Conservation (phyloP, 2,329 filamentous ascomycete species). For the Didymella sp. region DNA sequence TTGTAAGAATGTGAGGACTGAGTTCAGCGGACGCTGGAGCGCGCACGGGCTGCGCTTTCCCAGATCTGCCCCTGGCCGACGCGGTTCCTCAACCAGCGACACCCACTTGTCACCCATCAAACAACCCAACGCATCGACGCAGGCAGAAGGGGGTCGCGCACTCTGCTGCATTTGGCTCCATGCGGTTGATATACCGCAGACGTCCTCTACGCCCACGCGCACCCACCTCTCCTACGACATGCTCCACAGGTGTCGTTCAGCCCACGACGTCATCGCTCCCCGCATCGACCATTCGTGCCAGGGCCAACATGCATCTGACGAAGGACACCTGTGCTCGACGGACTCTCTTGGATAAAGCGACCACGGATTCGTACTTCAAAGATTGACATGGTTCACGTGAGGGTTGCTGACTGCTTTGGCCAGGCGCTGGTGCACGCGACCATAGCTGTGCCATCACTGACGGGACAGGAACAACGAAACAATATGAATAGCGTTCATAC, state of each 20-base stretch:
- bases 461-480: constrained; percentile 1
- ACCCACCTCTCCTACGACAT: constrained; percentile 5
- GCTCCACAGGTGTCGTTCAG: constrained; percentile 20
- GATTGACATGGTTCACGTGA: constrained; percentile 12
- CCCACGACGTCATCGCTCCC: constrained; percentile 38
- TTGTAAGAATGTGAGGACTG: constrained; percentile 36
- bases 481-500: neutral
- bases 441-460: neutral
- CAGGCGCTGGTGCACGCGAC: constrained; percentile 6
- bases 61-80: constrained; percentile 15
- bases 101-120: constrained; percentile 24
- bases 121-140: constrained; percentile 11
- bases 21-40: constrained; percentile 12
- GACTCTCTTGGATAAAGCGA: neutral
- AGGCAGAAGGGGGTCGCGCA: constrained; percentile 23
- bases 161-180: constrained; percentile 12
- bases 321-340: neutral
- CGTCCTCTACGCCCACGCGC: constrained; percentile 11
- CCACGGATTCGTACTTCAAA: neutral
- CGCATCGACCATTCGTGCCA: constrained; percentile 8
- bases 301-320: neutral
- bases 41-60: constrained; percentile 17
- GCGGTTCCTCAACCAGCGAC: constrained; percentile 19
- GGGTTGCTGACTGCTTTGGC: constrained; percentile 3
- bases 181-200: constrained; percentile 4